Evolutionary conservation across 441 rosid genomes (phyloP).

Genomic region (Capsella rubella): DNA sequence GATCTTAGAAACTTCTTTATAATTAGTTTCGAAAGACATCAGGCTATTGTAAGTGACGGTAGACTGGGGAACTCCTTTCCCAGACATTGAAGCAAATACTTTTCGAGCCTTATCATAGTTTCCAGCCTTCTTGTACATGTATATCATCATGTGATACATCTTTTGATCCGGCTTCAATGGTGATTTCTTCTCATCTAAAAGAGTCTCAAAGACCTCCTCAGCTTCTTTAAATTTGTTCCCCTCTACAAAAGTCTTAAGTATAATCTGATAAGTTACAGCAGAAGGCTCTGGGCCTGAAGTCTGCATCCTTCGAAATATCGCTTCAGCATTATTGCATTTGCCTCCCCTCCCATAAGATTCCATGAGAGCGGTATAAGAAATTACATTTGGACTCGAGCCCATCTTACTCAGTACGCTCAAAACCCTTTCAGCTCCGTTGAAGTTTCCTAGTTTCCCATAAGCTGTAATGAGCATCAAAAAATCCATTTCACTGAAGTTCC

Average conservation of each 20-base stretch:
- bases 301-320: slow-evolving; percentile 93
- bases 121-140: slow-evolving; percentile 90
- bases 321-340: slow-evolving; percentile 86
- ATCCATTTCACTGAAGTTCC: slow-evolving; percentile 93
- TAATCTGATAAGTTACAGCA: slow-evolving; percentile 89
- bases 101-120: slow-evolving; percentile 83
- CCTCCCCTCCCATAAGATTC: slow-evolving; percentile 96
- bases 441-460: slow-evolving; percentile 88
- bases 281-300: slow-evolving; percentile 93
- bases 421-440: slow-evolving; percentile 83
- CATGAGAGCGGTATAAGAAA: slow-evolving; percentile 90
- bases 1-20: slow-evolving; percentile 95
- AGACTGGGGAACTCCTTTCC: slow-evolving; percentile 71
- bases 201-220: slow-evolving; percentile 79
- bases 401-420: slow-evolving; percentile 69
- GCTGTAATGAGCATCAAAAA: slow-evolving; percentile 89
- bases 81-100: slow-evolving; percentile 75
- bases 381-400: slow-evolving; percentile 75
- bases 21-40: slow-evolving; percentile 89
- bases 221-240: slow-evolving; percentile 89
- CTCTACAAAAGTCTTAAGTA: slow-evolving; percentile 86
- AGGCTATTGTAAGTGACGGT: slow-evolving; percentile 90
- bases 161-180: slow-evolving; percentile 88
- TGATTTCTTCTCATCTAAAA: slow-evolving; percentile 68
- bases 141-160: slow-evolving; percentile 97